Percentiles rank a stretch among this genome's conserved stretches.
Evolutionary conservation across 2,329 filamentous ascomycete species (phyloP).

Genomic region (Endoconidiophora polonica): DNA sequence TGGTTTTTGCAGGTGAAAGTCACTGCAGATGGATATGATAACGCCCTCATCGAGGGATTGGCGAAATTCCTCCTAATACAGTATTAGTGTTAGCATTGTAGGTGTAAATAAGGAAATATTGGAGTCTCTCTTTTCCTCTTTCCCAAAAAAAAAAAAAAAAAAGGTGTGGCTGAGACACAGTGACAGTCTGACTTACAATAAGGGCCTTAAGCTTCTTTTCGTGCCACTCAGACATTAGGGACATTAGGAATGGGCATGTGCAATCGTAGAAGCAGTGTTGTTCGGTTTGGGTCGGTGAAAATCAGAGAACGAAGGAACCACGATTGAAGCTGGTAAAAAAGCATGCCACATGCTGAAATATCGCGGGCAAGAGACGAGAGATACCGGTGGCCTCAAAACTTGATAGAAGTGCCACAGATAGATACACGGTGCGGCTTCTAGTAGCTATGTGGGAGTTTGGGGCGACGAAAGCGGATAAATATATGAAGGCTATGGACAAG

Average conservation of each 20-base stretch:
- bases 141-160: too few relatives aligned
- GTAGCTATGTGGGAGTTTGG: too few relatives aligned
- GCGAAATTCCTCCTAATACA: conserved; percentile 50
- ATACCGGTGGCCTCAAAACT: too few relatives aligned
- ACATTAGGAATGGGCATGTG: background rate
- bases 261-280: background rate
- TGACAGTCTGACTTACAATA: background rate
- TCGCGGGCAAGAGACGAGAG: too few relatives aligned
- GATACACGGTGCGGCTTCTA: too few relatives aligned
- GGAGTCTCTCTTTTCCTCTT: too few relatives aligned
- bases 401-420: too few relatives aligned
- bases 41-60: conserved; percentile 61
- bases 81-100: background rate
- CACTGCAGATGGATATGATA: conserved; percentile 56
- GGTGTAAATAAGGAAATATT: too few relatives aligned
- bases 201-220: conserved; percentile 1
- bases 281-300: background rate
- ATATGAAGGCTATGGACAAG: too few relatives aligned
- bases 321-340: background rate
- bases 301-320: background rate
- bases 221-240: conserved; percentile 5
- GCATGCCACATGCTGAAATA: conserved; percentile 2
- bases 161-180: background rate
- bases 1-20: conserved; percentile 47
- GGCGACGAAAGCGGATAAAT: too few relatives aligned